phyloP scores from a whole-genome alignment of 805 yeast genomes.

The Naumovozyma castellii region DNA sequence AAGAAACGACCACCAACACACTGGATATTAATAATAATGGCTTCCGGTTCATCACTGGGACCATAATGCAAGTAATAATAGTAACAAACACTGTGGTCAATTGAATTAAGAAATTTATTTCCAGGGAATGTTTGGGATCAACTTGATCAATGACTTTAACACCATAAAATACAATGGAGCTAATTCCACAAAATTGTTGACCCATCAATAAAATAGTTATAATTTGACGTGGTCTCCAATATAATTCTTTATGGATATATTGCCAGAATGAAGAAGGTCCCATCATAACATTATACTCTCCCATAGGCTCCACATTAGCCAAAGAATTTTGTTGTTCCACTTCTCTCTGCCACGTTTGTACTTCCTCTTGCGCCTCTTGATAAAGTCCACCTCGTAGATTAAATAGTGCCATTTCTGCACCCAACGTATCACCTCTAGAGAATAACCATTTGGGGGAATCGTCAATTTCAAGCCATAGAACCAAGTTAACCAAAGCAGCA shows the following conservation, averaged over 20 bases:
- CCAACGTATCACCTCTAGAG: constrained; percentile 16
- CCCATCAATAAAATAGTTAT: constrained; percentile 63
- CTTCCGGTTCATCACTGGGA: constrained; percentile 63
- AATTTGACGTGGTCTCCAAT: constrained; percentile 45
- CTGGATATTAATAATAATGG: constrained; percentile 57
- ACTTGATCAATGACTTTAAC: constrained; percentile 59
- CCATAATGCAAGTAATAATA: constrained; percentile 53
- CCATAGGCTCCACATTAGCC: not conserved
- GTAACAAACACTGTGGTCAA: constrained; percentile 63
- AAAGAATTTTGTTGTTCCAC: not conserved
- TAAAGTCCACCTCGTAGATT: constrained; percentile 1
- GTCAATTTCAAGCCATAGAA: not conserved
- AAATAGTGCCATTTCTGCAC: not conserved
- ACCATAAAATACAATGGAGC: constrained; percentile 81
- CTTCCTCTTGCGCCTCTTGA: not conserved
- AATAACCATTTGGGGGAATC: constrained; percentile 7
- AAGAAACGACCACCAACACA: constrained; percentile 51
- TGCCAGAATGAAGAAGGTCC: constrained; percentile 16
- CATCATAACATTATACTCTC: not conserved
- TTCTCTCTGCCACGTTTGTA: not conserved
- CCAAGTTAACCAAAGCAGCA: not conserved
- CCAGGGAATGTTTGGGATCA: constrained; percentile 57
- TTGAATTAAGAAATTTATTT: constrained; percentile 65
- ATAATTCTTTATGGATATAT: constrained; percentile 44
- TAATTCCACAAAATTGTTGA: constrained; percentile 85